Conservation (phyloP, 169 alveolate genomes). For the Eimeria praecox region DNA sequence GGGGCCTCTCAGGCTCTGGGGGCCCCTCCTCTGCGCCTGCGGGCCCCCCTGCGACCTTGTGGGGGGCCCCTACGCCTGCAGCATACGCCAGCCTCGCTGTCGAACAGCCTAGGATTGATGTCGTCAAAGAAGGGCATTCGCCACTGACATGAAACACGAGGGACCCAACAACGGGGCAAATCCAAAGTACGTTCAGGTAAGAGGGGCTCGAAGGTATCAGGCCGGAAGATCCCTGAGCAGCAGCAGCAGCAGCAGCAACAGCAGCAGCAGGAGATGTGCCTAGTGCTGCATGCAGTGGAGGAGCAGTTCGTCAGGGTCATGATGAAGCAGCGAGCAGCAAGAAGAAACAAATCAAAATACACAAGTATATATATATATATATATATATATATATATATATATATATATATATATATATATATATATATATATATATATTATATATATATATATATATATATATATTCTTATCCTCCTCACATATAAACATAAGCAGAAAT, state of each 20-base stretch:
- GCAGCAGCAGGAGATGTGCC: neutral
- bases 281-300: no score
- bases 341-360: neutral
- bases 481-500: no score
- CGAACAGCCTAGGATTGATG: slow-evolving; percentile 24
- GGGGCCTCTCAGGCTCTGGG: neutral
- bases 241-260: neutral
- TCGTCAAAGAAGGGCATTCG: neutral
- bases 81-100: neutral
- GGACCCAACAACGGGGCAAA: slow-evolving; percentile 59
- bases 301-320: no score
- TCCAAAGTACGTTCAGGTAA: slow-evolving; percentile 19
- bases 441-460: neutral
- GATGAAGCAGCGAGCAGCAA: no score
- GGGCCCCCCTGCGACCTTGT: no score
- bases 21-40: neutral
- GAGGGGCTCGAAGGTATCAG: slow-evolving; percentile 1
- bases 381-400: neutral
- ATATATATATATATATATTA: neutral
- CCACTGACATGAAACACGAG: slow-evolving; percentile 4
- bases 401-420: neutral
- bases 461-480: no score
- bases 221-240: slow-evolving; percentile 4
- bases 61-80: no score
- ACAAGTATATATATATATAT: neutral